Evolutionary conservation across 805 yeast genomes (phyloP).

Genomic region (Kuraishia hungarica): DNA sequence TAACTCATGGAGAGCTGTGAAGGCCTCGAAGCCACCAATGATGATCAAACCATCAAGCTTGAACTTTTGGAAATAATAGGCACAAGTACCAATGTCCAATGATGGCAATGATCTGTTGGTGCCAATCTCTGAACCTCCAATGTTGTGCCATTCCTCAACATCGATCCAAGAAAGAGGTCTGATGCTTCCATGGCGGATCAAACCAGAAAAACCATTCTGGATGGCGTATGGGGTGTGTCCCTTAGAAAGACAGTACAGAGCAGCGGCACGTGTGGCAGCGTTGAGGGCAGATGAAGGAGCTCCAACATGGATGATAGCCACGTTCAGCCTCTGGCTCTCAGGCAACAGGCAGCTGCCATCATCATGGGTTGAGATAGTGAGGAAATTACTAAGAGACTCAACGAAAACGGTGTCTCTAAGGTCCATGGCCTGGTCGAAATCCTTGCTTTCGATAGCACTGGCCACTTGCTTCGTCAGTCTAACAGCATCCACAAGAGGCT

Average conservation of each 20-base stretch:
- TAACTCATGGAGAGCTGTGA: constrained; percentile 60
- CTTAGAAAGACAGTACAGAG: constrained; percentile 63
- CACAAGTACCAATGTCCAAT: constrained; percentile 60
- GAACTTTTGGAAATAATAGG: constrained; percentile 63
- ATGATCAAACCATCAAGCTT: constrained; percentile 62
- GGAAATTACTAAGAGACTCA: constrained; percentile 54
- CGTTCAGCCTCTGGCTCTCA: constrained; percentile 41
- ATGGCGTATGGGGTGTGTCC: constrained; percentile 71
- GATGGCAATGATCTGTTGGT: constrained; percentile 67
- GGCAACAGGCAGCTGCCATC: constrained; percentile 57
- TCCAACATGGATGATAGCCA: constrained; percentile 70
- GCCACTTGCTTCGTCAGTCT: constrained; percentile 65
- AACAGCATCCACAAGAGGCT: constrained; percentile 68
- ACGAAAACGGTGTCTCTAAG: constrained; percentile 65
- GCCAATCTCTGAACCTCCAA: constrained; percentile 79
- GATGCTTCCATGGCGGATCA: constrained; percentile 54
- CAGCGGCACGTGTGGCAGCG: constrained; percentile 69
- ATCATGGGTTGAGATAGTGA: constrained; percentile 60
- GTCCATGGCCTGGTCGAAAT: constrained; percentile 62
- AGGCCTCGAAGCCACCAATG: constrained; percentile 80
- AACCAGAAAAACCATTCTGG: constrained; percentile 67
- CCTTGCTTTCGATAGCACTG: constrained; percentile 51
- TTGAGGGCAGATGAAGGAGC: constrained; percentile 78
- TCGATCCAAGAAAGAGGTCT: constrained; percentile 57
- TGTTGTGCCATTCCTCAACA: constrained; percentile 62